phyloP scores from a whole-genome alignment of 805 yeast species.

The Saturnispora bothae region DNA sequence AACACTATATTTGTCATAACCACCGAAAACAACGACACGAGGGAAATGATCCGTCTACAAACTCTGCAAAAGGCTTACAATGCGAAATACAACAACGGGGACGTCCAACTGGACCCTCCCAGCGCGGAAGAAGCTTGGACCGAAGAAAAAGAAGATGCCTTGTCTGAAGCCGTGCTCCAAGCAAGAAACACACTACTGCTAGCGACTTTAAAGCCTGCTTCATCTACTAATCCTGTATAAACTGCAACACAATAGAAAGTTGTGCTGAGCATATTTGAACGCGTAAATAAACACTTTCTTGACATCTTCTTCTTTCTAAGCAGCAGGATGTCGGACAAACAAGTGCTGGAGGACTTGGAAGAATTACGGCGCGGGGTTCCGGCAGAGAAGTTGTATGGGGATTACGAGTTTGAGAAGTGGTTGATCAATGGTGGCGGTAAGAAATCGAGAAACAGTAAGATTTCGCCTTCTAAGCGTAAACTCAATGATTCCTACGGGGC shows the following conservation, averaged over 20 bases:
- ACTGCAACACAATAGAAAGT: background rate
- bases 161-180: constrained; percentile 34
- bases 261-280: background rate
- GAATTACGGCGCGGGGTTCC: background rate
- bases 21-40: constrained; percentile 54
- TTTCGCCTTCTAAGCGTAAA: constrained; percentile 1
- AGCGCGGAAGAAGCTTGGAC: constrained; percentile 33
- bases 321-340: no score
- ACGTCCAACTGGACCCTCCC: constrained; percentile 26
- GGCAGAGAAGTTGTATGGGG: background rate
- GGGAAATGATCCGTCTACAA: constrained; percentile 37
- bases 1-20: constrained; percentile 51
- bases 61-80: constrained; percentile 33
- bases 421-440: background rate
- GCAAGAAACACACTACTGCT: constrained; percentile 58
- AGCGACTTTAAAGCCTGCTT: constrained; percentile 30
- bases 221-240: background rate
- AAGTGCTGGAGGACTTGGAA: no score
- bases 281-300: background rate
- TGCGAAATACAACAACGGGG: constrained; percentile 29
- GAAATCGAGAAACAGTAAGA: background rate
- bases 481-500: background rate
- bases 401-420: constrained; percentile 1
- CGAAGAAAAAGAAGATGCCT: constrained; percentile 33
- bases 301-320: no score